Percentiles rank a stretch among this genome's conserved stretches.
These are phyloP conservation scores for Cutaneotrichosporon cavernicola DNA, from an alignment of 1,284 basidiomycete genomes.

Conservation along the genomic window DNA sequence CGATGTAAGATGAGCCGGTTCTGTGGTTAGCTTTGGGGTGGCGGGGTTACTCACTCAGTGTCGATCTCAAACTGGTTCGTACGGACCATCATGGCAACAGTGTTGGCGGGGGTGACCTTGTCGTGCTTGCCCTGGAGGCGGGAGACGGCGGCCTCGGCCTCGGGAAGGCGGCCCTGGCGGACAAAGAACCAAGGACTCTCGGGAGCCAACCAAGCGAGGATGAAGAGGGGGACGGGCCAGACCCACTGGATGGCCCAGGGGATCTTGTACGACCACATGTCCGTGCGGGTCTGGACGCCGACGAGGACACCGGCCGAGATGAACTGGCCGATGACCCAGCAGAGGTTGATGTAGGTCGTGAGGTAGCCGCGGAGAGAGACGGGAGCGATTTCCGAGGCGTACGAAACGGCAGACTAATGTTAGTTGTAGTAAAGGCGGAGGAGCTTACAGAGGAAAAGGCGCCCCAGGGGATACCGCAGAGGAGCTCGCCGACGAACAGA, in stretches of 20 bases:
- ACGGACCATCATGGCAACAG: conserved; percentile 39
- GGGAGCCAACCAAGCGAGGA: conserved; percentile 29
- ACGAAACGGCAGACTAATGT: conserved; percentile 34
- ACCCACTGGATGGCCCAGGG: conserved; percentile 54
- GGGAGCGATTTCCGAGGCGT: conserved; percentile 57
- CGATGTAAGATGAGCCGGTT: conserved; percentile 29
- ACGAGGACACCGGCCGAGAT: conserved; percentile 29
- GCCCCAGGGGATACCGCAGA: conserved; percentile 53
- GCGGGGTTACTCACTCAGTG: conserved; percentile 1
- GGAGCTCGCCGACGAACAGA: conserved; percentile 30
- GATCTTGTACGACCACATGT: conserved; percentile 46
- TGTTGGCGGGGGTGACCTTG: conserved; percentile 30
- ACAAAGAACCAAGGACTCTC: conserved; percentile 40
- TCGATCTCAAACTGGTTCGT: conserved; percentile 38
- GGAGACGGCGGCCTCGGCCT: conserved; percentile 27
- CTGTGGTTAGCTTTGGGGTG: background rate
- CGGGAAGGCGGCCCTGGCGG: conserved; percentile 29
- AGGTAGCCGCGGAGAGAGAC: conserved; percentile 33
- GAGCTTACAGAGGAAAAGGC: conserved; percentile 33
- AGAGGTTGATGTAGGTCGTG: conserved; percentile 54
- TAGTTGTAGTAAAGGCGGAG: background rate
- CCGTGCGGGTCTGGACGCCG: conserved; percentile 15
- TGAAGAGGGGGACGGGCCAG: conserved; percentile 42
- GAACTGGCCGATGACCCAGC: conserved; percentile 55
- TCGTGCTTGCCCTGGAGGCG: conserved; percentile 27